A percentile compares a stretch with the other conserved stretches of the same genome.
These are phyloP conservation scores for Licmophora abbreviata DNA, from an alignment of 108 stramenopile genomes.

Conservation along the genomic window DNA sequence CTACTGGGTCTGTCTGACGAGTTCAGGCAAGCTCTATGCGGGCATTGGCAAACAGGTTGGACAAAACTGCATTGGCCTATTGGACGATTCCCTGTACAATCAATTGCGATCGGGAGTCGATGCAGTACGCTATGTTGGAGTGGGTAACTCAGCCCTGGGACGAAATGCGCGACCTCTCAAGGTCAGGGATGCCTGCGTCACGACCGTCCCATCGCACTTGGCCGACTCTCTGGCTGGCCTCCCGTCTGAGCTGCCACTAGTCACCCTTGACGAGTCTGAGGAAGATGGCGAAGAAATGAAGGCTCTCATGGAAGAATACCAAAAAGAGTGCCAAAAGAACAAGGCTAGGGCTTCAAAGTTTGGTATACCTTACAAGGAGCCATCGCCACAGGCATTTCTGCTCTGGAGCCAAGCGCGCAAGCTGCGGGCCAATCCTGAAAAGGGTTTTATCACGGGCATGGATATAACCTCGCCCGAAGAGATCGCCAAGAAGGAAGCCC, in stretches of 20 bases:
- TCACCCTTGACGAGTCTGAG: not conserved
- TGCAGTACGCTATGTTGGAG: constrained; percentile 46
- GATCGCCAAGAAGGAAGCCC: constrained; percentile 51
- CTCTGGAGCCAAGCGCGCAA: constrained; percentile 66
- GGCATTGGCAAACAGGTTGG: constrained; percentile 45
- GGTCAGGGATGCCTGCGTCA: constrained; percentile 38
- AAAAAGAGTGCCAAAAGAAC: constrained; percentile 58
- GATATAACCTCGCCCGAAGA: constrained; percentile 59
- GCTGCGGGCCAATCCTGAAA: constrained; percentile 47
- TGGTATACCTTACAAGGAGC: constrained; percentile 63
- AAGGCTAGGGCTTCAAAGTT: constrained; percentile 66
- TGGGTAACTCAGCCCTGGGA: constrained; percentile 48
- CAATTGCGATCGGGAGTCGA: constrained; percentile 37
- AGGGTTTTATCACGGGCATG: constrained; percentile 71
- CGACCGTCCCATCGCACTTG: constrained; percentile 24
- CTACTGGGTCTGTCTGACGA: constrained; percentile 45
- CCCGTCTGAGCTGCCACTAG: constrained; percentile 1
- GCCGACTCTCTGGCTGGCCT: constrained; percentile 30
- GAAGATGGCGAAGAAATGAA: constrained; percentile 22
- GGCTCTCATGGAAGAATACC: constrained; percentile 52
- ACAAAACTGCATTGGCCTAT: constrained; percentile 33
- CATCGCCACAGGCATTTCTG: constrained; percentile 48
- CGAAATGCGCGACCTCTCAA: constrained; percentile 32
- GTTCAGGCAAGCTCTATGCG: constrained; percentile 32
- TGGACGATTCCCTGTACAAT: constrained; percentile 59